These are phyloP conservation scores for Schoenoplectus tabernaemontani DNA, from an alignment of 202 grass and related monocot species.

Conservation along the genomic window DNA sequence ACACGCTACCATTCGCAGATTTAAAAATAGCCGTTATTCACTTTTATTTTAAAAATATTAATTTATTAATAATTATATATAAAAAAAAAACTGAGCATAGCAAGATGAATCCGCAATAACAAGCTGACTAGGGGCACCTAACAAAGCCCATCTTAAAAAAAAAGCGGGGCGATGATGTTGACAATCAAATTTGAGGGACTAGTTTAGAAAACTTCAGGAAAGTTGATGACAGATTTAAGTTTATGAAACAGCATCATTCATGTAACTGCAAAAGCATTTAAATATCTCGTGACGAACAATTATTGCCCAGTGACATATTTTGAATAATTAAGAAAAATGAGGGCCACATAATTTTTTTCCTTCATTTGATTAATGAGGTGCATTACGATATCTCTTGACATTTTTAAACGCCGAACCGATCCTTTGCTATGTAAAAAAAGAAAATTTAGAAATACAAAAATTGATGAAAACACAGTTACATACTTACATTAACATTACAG, in stretches of 20 bases:
- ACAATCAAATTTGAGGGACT: background rate
- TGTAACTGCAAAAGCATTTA: conserved; percentile 5
- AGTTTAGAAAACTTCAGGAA: background rate
- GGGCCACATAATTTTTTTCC: background rate
- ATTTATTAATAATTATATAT: too few relatives aligned
- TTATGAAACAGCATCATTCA: background rate
- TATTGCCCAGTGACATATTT: background rate
- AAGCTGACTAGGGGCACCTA: conserved; percentile 8
- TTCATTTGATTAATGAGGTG: background rate
- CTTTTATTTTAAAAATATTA: too few relatives aligned
- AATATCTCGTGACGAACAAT: conserved; percentile 15
- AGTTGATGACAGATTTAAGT: background rate
- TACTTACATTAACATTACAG: too few relatives aligned
- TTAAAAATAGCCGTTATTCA: too few relatives aligned
- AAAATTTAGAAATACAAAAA: background rate
- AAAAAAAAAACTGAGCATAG: background rate
- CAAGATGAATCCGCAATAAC: background rate
- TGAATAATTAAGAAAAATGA: background rate
- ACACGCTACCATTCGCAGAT: too few relatives aligned
- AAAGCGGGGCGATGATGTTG: background rate
- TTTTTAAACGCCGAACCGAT: background rate
- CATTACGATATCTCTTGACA: background rate
- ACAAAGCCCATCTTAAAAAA: conserved; percentile 1
- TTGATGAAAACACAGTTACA: background rate
- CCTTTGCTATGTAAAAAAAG: background rate